phyloP scores from a whole-genome alignment of 495 filamentous ascomycete species.

The Rostrohypoxylon terebratum region DNA sequence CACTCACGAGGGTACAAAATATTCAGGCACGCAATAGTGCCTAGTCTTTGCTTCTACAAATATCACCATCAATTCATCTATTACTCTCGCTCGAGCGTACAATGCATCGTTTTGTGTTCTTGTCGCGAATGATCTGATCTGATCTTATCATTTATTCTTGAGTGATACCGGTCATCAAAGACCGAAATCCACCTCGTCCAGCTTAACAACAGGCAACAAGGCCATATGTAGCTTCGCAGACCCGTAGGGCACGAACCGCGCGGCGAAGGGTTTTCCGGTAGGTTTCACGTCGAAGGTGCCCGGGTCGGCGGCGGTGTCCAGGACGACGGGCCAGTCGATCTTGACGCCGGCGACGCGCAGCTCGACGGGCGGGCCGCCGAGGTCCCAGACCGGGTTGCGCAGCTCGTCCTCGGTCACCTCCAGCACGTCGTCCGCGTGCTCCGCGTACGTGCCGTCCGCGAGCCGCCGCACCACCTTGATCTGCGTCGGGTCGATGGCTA shows the following conservation, averaged over 20 bases:
- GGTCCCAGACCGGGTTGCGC: slow-evolving; percentile 61
- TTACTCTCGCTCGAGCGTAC: not conserved
- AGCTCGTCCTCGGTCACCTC: slow-evolving; percentile 40
- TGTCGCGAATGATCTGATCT: not conserved
- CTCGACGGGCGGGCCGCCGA: slow-evolving; percentile 60
- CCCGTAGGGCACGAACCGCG: slow-evolving; percentile 66
- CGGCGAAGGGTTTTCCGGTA: slow-evolving; percentile 50
- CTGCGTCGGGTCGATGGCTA: slow-evolving; percentile 61
- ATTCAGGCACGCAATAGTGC: slow-evolving; percentile 1
- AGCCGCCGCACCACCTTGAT: slow-evolving; percentile 36
- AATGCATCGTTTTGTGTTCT: not conserved
- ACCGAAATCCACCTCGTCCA: slow-evolving; percentile 45
- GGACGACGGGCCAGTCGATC: slow-evolving; percentile 64
- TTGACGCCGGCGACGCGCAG: slow-evolving; percentile 65
- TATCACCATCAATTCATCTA: slow-evolving; percentile 20
- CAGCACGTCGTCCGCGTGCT: slow-evolving; percentile 25
- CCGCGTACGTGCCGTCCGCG: not conserved
- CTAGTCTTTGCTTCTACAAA: slow-evolving; percentile 21
- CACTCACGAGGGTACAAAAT: slow-evolving; percentile 1
- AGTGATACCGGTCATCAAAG: not conserved
- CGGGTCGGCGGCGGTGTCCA: slow-evolving; percentile 59
- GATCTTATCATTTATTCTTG: not conserved
- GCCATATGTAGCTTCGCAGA: slow-evolving; percentile 70
- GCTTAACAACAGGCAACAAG: slow-evolving; percentile 60
- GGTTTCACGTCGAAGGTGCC: slow-evolving; percentile 48